These are phyloP conservation scores for Fusarium gaditjirri DNA, from an alignment of 2,329 filamentous ascomycete species.

Conservation along the genomic window DNA sequence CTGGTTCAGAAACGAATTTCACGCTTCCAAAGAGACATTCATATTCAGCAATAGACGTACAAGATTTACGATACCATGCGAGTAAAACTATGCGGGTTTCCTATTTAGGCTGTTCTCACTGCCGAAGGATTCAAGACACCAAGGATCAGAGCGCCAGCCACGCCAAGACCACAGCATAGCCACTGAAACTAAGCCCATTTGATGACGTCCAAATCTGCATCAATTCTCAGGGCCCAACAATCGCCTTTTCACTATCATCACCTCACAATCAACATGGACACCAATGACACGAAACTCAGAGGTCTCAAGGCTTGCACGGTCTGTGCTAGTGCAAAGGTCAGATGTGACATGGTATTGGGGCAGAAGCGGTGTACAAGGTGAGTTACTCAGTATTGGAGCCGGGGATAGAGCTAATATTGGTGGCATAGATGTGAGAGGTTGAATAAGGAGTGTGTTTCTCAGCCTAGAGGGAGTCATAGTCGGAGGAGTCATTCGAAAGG, in stretches of 20 bases:
- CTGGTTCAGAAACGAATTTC: background rate
- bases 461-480: conserved; percentile 9
- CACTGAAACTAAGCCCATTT: background rate
- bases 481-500: background rate
- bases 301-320: conserved; percentile 12
- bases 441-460: conserved; percentile 7
- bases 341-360: conserved; percentile 7
- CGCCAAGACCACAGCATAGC: background rate
- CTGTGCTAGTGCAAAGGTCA: conserved; percentile 12
- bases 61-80: background rate
- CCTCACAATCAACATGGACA: background rate
- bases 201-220: background rate
- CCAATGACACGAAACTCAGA: background rate
- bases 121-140: background rate
- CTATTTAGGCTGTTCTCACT: background rate
- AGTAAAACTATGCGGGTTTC: background rate
- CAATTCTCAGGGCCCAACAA: background rate
- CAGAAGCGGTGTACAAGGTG: conserved; percentile 17
- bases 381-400: too few species aligned
- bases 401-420: background rate
- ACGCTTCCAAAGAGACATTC: too few species aligned
- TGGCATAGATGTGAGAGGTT: conserved; percentile 11
- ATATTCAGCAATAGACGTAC: too few species aligned
- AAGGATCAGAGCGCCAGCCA: background rate
- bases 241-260: background rate